Evolutionary conservation across 176 grass and related monocot genomes (phyloP).

Genomic region (Aegilops bicornis): DNA sequence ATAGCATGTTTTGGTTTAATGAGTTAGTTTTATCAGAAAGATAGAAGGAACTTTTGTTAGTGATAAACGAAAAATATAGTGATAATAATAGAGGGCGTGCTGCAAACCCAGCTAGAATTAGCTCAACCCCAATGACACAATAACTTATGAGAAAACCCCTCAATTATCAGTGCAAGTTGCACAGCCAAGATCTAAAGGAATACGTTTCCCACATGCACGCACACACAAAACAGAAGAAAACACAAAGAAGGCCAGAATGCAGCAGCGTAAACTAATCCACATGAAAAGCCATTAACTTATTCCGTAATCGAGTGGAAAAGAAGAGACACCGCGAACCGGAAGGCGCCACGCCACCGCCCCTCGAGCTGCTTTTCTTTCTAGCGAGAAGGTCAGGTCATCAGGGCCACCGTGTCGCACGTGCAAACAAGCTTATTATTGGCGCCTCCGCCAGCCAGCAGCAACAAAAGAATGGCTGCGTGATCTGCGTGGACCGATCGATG

Average conservation of each 20-base stretch:
- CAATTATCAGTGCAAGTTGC: slow-evolving; percentile 27
- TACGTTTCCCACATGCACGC: slow-evolving; percentile 51
- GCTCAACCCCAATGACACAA: background rate
- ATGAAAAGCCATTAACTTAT: background rate
- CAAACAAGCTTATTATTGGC: slow-evolving; percentile 9
- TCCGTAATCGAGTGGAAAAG: background rate
- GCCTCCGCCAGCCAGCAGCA: background rate
- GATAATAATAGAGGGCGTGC: background rate
- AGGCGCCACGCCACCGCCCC: background rate
- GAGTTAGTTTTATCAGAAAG: too few species aligned
- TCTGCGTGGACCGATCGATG: background rate
- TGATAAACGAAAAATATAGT: too few species aligned
- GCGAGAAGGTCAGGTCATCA: background rate
- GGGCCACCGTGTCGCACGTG: slow-evolving; percentile 40
- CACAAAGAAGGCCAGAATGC: background rate
- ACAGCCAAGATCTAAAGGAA: slow-evolving; percentile 32
- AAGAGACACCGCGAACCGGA: background rate
- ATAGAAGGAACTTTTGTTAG: background rate
- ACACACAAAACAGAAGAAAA: background rate
- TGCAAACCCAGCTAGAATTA: slow-evolving; percentile 15
- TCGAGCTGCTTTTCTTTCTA: background rate
- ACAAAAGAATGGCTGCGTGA: background rate
- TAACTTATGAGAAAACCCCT: slow-evolving; percentile 1
- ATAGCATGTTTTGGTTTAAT: too few species aligned
- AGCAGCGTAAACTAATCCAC: slow-evolving; percentile 4